Evolutionary conservation across 108 stramenopile genomes (phyloP).

Genomic region (Hondaea fermentalgiana): DNA sequence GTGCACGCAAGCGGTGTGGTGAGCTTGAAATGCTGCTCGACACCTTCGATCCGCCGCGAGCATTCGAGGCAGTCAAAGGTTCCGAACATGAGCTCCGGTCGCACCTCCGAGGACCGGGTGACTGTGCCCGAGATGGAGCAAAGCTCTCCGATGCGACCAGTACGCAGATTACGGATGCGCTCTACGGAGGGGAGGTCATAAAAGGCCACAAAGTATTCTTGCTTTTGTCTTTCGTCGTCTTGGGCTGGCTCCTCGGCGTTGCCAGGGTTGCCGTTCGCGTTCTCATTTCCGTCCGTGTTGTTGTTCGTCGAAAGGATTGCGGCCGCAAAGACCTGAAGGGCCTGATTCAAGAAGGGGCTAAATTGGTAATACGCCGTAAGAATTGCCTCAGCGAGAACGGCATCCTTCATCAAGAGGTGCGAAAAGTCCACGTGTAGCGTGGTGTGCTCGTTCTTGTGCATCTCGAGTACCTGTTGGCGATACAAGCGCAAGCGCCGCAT

Average conservation of each 20-base stretch:
- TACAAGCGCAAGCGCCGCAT: not conserved
- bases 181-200: slow-evolving; percentile 23
- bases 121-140: slow-evolving; percentile 74
- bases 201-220: not conserved
- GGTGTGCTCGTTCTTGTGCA: not conserved
- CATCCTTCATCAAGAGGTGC: not conserved
- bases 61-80: slow-evolving; percentile 87
- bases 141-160: slow-evolving; percentile 66
- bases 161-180: slow-evolving; percentile 64
- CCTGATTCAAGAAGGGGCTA: not conserved
- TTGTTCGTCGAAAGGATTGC: not conserved
- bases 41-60: slow-evolving; percentile 57
- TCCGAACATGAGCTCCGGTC: slow-evolving; percentile 89
- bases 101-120: slow-evolving; percentile 87
- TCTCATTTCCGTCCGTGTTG: not conserved
- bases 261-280: not conserved
- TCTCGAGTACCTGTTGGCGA: not conserved
- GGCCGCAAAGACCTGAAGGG: not conserved
- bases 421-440: not conserved
- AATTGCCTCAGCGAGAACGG: not conserved
- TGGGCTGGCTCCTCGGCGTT: not conserved
- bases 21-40: slow-evolving; percentile 89
- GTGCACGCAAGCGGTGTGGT: slow-evolving; percentile 89
- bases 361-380: not conserved
- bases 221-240: not conserved